Percentiles rank a stretch among this genome's conserved stretches.
Evolutionary conservation across 106 monocot species (phyloP).

Genomic region (Dioscorea alata): DNA sequence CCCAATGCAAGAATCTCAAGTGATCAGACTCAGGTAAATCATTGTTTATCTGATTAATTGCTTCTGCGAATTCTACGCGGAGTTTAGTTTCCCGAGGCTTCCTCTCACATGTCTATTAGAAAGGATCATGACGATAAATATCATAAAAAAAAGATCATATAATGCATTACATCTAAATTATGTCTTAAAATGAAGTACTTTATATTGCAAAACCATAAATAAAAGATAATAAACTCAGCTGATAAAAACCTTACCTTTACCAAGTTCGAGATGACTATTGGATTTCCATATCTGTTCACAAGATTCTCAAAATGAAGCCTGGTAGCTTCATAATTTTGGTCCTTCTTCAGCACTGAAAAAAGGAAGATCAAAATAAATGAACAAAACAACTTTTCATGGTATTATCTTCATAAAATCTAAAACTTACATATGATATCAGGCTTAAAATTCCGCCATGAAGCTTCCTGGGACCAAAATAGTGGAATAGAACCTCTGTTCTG

Average conservation of each 20-base stretch:
- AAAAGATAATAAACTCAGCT: too few species aligned
- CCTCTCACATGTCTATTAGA: conserved; percentile 49
- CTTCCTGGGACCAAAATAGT: conserved; percentile 95
- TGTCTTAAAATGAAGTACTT: too few species aligned
- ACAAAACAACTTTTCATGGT: background rate
- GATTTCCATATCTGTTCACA: conserved; percentile 80
- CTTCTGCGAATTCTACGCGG: conserved; percentile 66
- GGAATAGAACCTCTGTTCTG: conserved; percentile 99
- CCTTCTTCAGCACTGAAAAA: conserved; percentile 66
- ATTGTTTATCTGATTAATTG: conserved; percentile 67
- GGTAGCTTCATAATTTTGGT: conserved; percentile 77
- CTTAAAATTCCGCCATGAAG: conserved; percentile 78
- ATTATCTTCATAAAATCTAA: background rate
- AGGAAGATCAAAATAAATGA: background rate
- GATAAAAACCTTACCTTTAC: conserved; percentile 57
- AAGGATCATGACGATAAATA: background rate
- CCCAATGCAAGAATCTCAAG: conserved; percentile 68
- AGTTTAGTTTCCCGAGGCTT: conserved; percentile 84
- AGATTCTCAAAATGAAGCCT: conserved; percentile 96
- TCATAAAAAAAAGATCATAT: too few species aligned
- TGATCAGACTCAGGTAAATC: conserved; percentile 41
- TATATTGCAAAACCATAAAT: too few species aligned
- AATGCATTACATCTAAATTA: too few species aligned
- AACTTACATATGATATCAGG: conserved; percentile 94
- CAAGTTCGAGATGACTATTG: conserved; percentile 87